These are phyloP conservation scores for Talaromyces islandicus DNA, from an alignment of 2,329 filamentous ascomycete genomes.

Conservation along the genomic window DNA sequence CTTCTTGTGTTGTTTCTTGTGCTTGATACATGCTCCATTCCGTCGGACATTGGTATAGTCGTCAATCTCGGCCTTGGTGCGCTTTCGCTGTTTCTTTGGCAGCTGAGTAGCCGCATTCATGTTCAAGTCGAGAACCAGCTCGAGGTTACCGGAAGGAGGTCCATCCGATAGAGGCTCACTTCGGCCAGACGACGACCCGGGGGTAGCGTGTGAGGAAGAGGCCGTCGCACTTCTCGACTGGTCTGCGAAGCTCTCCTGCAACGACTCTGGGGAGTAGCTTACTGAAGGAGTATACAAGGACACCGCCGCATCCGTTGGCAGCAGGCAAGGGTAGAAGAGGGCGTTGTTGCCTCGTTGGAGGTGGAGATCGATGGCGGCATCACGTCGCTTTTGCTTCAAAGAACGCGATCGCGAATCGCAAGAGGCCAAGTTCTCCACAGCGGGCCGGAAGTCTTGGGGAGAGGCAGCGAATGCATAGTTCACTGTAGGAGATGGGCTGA, in stretches of 20 bases:
- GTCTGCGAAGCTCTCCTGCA: conserved; percentile 13
- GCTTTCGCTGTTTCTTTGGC: conserved; percentile 37
- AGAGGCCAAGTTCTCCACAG: conserved; percentile 22
- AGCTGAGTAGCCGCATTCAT: conserved; percentile 37
- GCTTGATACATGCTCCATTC: conserved; percentile 38
- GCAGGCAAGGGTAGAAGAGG: conserved; percentile 14
- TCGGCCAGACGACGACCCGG: conserved; percentile 9
- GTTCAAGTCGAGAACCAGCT: conserved; percentile 38
- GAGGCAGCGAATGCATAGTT: background rate
- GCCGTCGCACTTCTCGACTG: background rate
- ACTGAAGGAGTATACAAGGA: conserved; percentile 25
- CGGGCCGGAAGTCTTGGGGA: conserved; percentile 12
- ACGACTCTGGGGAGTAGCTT: conserved; percentile 19
- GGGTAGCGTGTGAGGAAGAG: conserved; percentile 12
- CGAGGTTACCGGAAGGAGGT: conserved; percentile 21
- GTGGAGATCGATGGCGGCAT: conserved; percentile 36
- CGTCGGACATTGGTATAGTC: conserved; percentile 39
- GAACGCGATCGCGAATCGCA: conserved; percentile 28
- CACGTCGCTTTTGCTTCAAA: conserved; percentile 35
- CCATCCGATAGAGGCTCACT: conserved; percentile 9
- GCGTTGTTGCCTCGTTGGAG: conserved; percentile 32
- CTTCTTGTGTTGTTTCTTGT: conserved; percentile 38
- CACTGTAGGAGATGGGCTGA: background rate
- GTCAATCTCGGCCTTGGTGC: conserved; percentile 36
- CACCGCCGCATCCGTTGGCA: conserved; percentile 25